These are phyloP conservation scores for Mucor piriformis DNA, from an alignment of 371 early-diverging fungal genomes.

Conservation along the genomic window DNA sequence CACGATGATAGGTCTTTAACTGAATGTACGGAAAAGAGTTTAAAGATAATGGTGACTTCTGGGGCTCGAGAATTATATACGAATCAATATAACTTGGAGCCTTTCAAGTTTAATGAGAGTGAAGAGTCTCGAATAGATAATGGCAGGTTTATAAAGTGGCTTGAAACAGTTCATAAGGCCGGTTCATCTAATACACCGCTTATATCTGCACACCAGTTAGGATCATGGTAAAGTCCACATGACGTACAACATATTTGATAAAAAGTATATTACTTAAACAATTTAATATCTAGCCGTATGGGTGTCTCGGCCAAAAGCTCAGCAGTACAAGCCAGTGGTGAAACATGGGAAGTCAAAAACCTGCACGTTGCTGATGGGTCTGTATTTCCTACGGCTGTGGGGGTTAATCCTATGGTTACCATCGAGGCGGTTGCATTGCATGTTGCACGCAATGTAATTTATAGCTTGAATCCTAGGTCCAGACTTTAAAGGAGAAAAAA, in stretches of 20 bases:
- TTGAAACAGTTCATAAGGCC: constrained; percentile 14
- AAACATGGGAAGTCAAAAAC: constrained; percentile 71
- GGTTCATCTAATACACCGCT: constrained; percentile 19
- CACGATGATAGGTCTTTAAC: constrained; percentile 50
- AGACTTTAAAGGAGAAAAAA: too few relatives aligned
- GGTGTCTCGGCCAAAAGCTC: constrained; percentile 49
- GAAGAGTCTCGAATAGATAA: constrained; percentile 40
- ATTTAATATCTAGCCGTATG: constrained; percentile 55
- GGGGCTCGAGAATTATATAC: constrained; percentile 67
- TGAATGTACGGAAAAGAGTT: constrained; percentile 45
- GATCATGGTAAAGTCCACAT: constrained; percentile 60
- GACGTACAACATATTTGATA: too few relatives aligned
- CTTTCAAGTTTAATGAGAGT: constrained; percentile 33
- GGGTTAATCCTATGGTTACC: constrained; percentile 71
- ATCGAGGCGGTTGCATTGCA: constrained; percentile 29
- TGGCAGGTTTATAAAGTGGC: constrained; percentile 39
- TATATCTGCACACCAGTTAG: constrained; percentile 58
- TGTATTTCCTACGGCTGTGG: constrained; percentile 64
- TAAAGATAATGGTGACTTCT: constrained; percentile 61
- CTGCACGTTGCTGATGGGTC: constrained; percentile 73
- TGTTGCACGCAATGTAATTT: too few relatives aligned
- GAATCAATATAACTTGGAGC: constrained; percentile 35
- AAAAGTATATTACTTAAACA: too few relatives aligned
- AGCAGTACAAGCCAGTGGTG: constrained; percentile 59
- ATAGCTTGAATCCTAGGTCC: too few relatives aligned